A percentile compares a stretch with the other conserved stretches of the same genome.
These are phyloP conservation scores for Halophytophthora polymorphica DNA, from an alignment of 352 stramenopile species.

Conservation along the genomic window DNA sequence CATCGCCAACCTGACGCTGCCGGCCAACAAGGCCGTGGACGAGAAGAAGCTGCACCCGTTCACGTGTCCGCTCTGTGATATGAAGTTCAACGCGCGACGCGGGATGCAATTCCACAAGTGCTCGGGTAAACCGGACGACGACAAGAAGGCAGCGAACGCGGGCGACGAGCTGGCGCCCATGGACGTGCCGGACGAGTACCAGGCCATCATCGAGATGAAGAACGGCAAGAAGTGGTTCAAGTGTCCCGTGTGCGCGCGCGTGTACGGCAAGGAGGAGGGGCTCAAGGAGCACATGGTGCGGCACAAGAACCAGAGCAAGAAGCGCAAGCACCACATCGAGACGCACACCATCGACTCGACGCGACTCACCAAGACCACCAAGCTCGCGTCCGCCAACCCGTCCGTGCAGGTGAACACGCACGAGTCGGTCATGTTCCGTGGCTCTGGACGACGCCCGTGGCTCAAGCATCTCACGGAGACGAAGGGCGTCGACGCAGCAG, in stretches of 20 bases:
- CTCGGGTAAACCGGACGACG: constrained; percentile 39
- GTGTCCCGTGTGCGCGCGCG: constrained; percentile 71
- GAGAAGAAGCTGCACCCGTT: constrained; percentile 88
- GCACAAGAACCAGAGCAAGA: constrained; percentile 85
- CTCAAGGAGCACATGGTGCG: constrained; percentile 77
- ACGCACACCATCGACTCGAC: constrained; percentile 79
- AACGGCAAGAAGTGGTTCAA: constrained; percentile 87
- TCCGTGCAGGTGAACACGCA: constrained; percentile 88
- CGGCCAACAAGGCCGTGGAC: constrained; percentile 77
- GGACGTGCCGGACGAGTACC: constrained; percentile 57
- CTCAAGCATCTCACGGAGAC: constrained; percentile 65
- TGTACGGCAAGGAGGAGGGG: constrained; percentile 77
- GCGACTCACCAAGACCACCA: constrained; percentile 70
- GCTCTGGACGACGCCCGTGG: constrained; percentile 67
- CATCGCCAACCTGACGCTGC: constrained; percentile 40
- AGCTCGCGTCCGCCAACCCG: constrained; percentile 81
- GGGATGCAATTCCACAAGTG: constrained; percentile 88
- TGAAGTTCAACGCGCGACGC: constrained; percentile 85
- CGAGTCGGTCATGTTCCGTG: constrained; percentile 82
- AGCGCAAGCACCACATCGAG: constrained; percentile 85
- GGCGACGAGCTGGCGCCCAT: constrained; percentile 51
- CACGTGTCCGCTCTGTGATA: constrained; percentile 69
- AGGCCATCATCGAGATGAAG: constrained; percentile 70
- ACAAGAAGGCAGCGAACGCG: constrained; percentile 25
- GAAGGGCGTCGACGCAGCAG: constrained; percentile 12